phyloP scores from a whole-genome alignment of 805 yeast species.

The Candida stauntonica region DNA sequence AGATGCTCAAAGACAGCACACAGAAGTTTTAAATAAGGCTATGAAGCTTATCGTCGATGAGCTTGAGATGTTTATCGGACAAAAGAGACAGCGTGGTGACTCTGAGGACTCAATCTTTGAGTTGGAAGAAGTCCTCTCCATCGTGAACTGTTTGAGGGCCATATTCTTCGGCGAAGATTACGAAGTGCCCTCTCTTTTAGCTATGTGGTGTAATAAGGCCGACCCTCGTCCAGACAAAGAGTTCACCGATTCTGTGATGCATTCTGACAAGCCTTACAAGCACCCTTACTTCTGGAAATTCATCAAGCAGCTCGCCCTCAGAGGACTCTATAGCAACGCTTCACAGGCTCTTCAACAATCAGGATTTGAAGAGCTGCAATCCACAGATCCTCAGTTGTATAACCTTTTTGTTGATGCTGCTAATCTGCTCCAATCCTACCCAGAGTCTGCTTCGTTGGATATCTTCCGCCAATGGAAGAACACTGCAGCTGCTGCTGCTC shows the following conservation, averaged over 20 bases:
- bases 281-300: slow-evolving; percentile 61
- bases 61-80: slow-evolving; percentile 30
- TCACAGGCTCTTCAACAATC: slow-evolving; percentile 41
- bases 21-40: slow-evolving; percentile 33
- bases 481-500: slow-evolving; percentile 23
- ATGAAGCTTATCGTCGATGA: slow-evolving; percentile 31
- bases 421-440: slow-evolving; percentile 33
- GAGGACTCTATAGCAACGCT: slow-evolving; percentile 63
- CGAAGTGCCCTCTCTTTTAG: slow-evolving; percentile 39
- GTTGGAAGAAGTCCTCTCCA: slow-evolving; percentile 43
- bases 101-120: slow-evolving; percentile 30
- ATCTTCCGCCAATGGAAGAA: slow-evolving; percentile 36
- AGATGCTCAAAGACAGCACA: slow-evolving; percentile 32
- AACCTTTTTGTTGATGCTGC: slow-evolving; percentile 32
- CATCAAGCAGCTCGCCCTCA: slow-evolving; percentile 47
- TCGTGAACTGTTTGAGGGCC: slow-evolving; percentile 56
- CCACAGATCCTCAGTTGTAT: slow-evolving; percentile 20
- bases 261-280: slow-evolving; percentile 40
- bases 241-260: slow-evolving; percentile 41
- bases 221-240: slow-evolving; percentile 62
- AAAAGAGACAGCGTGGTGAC: slow-evolving; percentile 29
- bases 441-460: slow-evolving; percentile 27
- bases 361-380: slow-evolving; percentile 37
- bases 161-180: slow-evolving; percentile 37
- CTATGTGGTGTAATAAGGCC: slow-evolving; percentile 63